phyloP scores from a whole-genome alignment of 495 filamentous ascomycete species.

The Hamigera avellanea region DNA sequence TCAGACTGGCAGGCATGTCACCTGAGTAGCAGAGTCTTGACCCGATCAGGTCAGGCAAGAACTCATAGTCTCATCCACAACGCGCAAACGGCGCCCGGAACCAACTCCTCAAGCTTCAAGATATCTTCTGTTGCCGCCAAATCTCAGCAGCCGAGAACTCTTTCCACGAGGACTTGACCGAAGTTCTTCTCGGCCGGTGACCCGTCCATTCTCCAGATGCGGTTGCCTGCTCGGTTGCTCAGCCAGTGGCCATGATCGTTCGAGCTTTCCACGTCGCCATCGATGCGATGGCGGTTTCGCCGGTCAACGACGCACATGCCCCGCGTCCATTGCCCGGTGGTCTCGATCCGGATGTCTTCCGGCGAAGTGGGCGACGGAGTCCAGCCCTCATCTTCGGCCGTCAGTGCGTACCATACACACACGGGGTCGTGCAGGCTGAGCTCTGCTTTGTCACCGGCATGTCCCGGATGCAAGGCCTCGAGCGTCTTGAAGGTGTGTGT shows the following conservation, averaged over 20 bases:
- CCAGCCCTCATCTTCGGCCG: conserved; percentile 31
- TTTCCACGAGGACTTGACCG: conserved; percentile 31
- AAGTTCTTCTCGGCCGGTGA: conserved; percentile 33
- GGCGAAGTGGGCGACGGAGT: conserved; percentile 27
- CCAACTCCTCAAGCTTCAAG: too few species aligned
- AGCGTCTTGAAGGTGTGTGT: conserved; percentile 65
- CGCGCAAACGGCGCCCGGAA: too few species aligned
- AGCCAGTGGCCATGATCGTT: conserved; percentile 69
- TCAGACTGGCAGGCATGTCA: too few species aligned
- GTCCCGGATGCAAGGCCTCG: conserved; percentile 41
- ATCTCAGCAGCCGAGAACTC: conserved; percentile 28
- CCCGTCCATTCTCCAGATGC: conserved; percentile 53
- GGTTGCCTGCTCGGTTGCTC: conserved; percentile 56
- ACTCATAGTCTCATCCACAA: too few species aligned
- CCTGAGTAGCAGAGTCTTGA: too few species aligned
- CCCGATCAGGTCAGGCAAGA: too few species aligned
- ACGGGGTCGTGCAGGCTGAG: conserved; percentile 82
- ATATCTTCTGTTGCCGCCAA: too few species aligned
- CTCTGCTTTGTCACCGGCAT: conserved; percentile 39
- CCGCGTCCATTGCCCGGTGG: conserved; percentile 82
- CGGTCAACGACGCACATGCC: conserved; percentile 83
- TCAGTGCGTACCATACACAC: conserved; percentile 76
- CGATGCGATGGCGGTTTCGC: conserved; percentile 47
- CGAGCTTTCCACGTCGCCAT: conserved; percentile 41
- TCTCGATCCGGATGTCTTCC: conserved; percentile 78